These are phyloP conservation scores for Phytopythium delawarense DNA, from an alignment of 352 stramenopile species.

Conservation along the genomic window DNA sequence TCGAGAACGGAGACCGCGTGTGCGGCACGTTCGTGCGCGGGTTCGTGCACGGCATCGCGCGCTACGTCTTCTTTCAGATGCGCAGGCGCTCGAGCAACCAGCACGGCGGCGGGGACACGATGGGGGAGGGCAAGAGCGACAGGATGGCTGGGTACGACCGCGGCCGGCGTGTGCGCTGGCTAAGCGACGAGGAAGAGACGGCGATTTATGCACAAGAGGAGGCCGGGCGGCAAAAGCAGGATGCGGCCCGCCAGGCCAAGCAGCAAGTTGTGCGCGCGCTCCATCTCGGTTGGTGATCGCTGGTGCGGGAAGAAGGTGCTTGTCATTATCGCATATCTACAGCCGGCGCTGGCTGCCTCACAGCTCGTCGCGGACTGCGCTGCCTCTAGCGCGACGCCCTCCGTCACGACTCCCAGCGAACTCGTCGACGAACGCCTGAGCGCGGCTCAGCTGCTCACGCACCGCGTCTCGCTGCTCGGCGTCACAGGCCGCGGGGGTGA, in stretches of 20 bases:
- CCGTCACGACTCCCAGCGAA: not conserved
- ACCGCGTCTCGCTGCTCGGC: conserved; percentile 15
- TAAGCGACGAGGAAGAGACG: conserved; percentile 40
- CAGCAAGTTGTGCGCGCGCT: conserved; percentile 14
- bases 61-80: conserved; percentile 28
- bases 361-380: conserved; percentile 13
- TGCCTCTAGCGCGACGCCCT: not conserved
- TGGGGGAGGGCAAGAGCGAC: conserved; percentile 4
- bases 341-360: conserved; percentile 3
- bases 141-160: conserved; percentile 33
- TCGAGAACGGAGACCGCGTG: conserved; percentile 54
- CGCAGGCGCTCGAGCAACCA: not conserved
- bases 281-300: not conserved
- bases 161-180: conserved; percentile 44
- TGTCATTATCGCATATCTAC: not conserved
- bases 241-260: conserved; percentile 10
- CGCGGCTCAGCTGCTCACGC: not conserved
- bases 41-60: conserved; percentile 38
- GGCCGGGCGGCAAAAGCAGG: not conserved
- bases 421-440: conserved; percentile 12
- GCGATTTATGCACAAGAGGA: conserved; percentile 6
- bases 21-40: conserved; percentile 38
- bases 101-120: conserved; percentile 8
- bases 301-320: not conserved
- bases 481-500: conserved; percentile 54